Evolutionary conservation across 2,329 filamentous ascomycete species (phyloP).

Genomic region (Alternaria infectoria): DNA sequence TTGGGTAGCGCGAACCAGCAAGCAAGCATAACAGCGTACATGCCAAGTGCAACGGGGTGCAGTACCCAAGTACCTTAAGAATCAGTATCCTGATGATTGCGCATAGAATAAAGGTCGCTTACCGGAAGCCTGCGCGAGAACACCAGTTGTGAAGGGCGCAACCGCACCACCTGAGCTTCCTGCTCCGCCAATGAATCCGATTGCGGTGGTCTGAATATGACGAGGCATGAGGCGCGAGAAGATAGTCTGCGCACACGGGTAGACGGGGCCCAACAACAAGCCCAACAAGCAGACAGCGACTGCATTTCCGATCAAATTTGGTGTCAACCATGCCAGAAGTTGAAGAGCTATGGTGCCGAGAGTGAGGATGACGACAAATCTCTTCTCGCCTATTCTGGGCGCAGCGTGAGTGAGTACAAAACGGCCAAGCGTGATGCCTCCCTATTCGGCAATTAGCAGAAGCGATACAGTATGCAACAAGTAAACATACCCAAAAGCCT

Average conservation of each 20-base stretch:
- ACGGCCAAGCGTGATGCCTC: conserved; percentile 76
- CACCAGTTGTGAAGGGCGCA: conserved; percentile 69
- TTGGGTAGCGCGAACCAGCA: conserved; percentile 69
- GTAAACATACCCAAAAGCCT: conserved; percentile 64
- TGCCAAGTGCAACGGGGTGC: conserved; percentile 68
- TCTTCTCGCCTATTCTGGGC: conserved; percentile 71
- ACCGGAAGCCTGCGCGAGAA: conserved; percentile 63
- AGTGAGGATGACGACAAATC: conserved; percentile 69
- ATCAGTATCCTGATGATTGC: background rate
- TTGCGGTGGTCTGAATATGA: conserved; percentile 65
- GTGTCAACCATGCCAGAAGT: conserved; percentile 78
- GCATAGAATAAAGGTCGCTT: background rate
- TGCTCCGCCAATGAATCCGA: conserved; percentile 73
- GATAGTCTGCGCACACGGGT: conserved; percentile 72
- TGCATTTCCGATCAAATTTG: conserved; percentile 66
- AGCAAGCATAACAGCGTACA: conserved; percentile 69
- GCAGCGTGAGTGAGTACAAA: conserved; percentile 73
- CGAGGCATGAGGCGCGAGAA: conserved; percentile 67
- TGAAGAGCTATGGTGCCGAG: conserved; percentile 70
- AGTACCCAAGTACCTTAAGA: conserved; percentile 66
- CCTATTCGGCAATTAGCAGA: conserved; percentile 55
- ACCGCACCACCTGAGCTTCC: conserved; percentile 72
- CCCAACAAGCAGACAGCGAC: conserved; percentile 67
- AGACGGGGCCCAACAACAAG: conserved; percentile 77
- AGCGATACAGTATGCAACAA: background rate